Base-by-base conservation (phyloP, 129 eudicot species). In the Chrysanthemum lavandulifolium region DNA sequence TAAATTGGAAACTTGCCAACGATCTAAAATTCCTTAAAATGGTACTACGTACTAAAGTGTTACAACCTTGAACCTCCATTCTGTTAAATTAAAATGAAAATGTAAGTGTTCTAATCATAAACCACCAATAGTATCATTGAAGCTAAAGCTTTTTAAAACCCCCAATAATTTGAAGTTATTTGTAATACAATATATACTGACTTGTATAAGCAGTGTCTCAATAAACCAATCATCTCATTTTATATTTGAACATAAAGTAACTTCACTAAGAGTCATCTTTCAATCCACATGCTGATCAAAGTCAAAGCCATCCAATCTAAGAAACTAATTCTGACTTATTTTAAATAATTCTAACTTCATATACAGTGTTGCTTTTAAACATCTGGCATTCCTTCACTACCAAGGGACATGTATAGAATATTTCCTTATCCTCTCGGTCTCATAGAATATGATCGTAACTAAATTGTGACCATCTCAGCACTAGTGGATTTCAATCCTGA, bases 211-310 rank as follows among this genome's bases (percentile, higher is more conserved):
- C 56, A 36, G 52, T 54, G 31, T 19, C 45, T 71, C 14, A 7
- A 57, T 45, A 72, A 58, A 72, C 13, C 48, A 14, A 25, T 13
- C 14, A 11, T 65, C 45, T 43, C 45, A 13, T 43, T 21, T 59
- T 59, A 45, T 72, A 59, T 56, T 21, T 9, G 13, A 45, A 25
- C 15, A n/a, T 31, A 53, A 55, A 69, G 51, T 8, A 16, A 23
- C 67, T 58, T 72, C 47, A 58, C 27, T 71, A 21, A 58, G 61
- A 58, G 47, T 3, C 54, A 33, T 56, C 53, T 56, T 16, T 56
- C 13, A 31, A 29, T 21, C 53, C 73, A 69, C 73, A 69, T 69
- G 73, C 62, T 52, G 50, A 52, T 69, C 13, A 53, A 69, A 53
- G 50, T 69, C 73, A 68, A 27, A 15, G 51, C 13, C 19, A 68